phyloP scores from a whole-genome alignment of 1,139 yeast genomes.

The Blastobotrys arbuscula region DNA sequence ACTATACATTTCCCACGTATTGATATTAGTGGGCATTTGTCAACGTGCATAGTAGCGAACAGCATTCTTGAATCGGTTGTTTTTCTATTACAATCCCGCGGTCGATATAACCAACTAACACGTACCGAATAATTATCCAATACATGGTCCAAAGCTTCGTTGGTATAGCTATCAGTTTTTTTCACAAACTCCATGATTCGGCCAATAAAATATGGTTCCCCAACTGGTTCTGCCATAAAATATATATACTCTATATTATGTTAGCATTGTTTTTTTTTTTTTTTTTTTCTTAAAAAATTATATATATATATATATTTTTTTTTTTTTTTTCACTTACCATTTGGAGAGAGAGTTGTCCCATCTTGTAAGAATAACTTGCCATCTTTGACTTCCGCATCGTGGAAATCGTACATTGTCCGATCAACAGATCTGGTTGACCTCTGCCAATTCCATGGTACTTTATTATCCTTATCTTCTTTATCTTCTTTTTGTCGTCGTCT shows the following conservation, averaged over 20 bases:
- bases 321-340: slow-evolving; percentile 27
- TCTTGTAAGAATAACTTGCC: slow-evolving; percentile 35
- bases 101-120: slow-evolving; percentile 90
- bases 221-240: slow-evolving; percentile 89
- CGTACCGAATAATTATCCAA: slow-evolving; percentile 49
- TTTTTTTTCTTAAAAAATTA: not conserved
- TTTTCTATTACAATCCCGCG: slow-evolving; percentile 70
- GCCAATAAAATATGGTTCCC: slow-evolving; percentile 91
- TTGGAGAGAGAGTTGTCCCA: slow-evolving; percentile 30
- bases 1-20: slow-evolving; percentile 75
- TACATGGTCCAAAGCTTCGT: slow-evolving; percentile 6
- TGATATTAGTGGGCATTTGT: slow-evolving; percentile 69
- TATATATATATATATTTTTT: too few relatives aligned
- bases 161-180: slow-evolving; percentile 12
- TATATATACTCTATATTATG: slow-evolving; percentile 56
- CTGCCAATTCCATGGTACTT: slow-evolving; percentile 35
- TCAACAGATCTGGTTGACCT: slow-evolving; percentile 28
- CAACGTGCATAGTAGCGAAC: slow-evolving; percentile 84
- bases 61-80: slow-evolving; percentile 68
- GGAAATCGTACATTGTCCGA: slow-evolving; percentile 31
- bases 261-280: not conserved
- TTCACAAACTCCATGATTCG: slow-evolving; percentile 68
- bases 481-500: not conserved
- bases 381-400: slow-evolving; percentile 38
- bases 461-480: slow-evolving; percentile 1